phyloP scores from a whole-genome alignment of 164 flowering plant genomes.

The Sextonia rubra region DNA sequence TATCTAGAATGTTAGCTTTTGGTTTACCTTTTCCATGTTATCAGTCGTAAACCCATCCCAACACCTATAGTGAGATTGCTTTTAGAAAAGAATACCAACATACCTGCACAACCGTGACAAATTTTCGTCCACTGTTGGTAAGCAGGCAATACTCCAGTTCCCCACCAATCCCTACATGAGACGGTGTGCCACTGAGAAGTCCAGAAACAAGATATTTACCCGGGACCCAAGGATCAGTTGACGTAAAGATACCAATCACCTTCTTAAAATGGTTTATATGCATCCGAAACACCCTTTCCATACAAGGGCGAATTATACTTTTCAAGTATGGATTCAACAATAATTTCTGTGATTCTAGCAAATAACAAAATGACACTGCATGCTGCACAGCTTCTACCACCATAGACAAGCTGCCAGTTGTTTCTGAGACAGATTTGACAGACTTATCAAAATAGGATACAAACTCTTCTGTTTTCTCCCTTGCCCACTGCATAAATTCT shows the following conservation, averaged over 20 bases:
- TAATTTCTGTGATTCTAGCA: conserved; percentile 47
- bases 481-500: conserved; percentile 58
- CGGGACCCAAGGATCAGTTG: conserved; percentile 52
- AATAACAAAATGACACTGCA: conserved; percentile 46
- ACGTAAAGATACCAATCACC: conserved; percentile 42
- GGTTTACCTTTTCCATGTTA: not conserved
- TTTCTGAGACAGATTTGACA: conserved; percentile 42
- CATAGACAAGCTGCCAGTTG: conserved; percentile 40
- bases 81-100: conserved; percentile 1
- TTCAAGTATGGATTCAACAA: conserved; percentile 42
- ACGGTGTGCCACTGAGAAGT: conserved; percentile 21
- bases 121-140: conserved; percentile 59
- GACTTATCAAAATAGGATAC: conserved; percentile 33
- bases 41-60: not conserved
- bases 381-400: conserved; percentile 41
- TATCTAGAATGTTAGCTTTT: too few species aligned
- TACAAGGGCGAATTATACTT: conserved; percentile 43
- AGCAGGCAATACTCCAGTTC: conserved; percentile 45
- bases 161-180: conserved; percentile 24
- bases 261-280: conserved; percentile 47
- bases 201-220: conserved; percentile 48
- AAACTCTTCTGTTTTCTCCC: conserved; percentile 46
- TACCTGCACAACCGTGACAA: conserved; percentile 57
- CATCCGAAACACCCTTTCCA: conserved; percentile 39
- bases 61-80: not conserved